Percentiles rank a stretch among this genome's conserved stretches.
Conservation (phyloP, 805 yeast genomes). For the Yarrowia sp. region DNA sequence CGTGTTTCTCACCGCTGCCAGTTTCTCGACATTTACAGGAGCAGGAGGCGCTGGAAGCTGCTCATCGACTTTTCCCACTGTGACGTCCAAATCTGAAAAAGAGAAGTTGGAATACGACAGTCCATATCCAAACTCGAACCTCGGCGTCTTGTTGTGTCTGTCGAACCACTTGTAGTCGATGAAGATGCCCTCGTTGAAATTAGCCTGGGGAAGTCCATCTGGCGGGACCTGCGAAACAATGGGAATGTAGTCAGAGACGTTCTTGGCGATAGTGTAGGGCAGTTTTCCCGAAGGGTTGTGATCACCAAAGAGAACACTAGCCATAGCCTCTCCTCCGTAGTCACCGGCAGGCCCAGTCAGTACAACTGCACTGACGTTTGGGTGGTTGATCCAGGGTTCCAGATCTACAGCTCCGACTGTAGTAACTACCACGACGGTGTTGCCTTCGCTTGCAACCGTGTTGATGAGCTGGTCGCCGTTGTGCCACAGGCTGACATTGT, state of each 20-base stretch:
- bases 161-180: conserved; percentile 67
- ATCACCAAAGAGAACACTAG: conserved; percentile 66
- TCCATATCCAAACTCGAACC: conserved; percentile 70
- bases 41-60: background rate
- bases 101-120: conserved; percentile 59
- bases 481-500: conserved; percentile 62
- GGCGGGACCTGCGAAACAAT: conserved; percentile 52
- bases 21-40: background rate
- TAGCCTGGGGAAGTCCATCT: conserved; percentile 51
- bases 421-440: conserved; percentile 65
- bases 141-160: conserved; percentile 60
- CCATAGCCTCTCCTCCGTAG: conserved; percentile 61
- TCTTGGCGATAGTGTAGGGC: conserved; percentile 68
- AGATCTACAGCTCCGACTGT: conserved; percentile 67
- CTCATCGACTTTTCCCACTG: too few species aligned
- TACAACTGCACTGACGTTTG: conserved; percentile 64
- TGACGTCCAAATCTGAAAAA: conserved; percentile 51
- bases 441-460: conserved; percentile 58
- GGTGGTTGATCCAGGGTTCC: conserved; percentile 62
- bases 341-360: conserved; percentile 64
- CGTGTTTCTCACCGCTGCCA: background rate
- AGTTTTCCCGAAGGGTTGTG: conserved; percentile 66
- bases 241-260: conserved; percentile 57
- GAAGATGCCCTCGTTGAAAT: conserved; percentile 54
- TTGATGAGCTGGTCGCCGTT: conserved; percentile 62